phyloP scores from a whole-genome alignment of 352 stramenopile genomes.

The Halophytophthora polymorphica region DNA sequence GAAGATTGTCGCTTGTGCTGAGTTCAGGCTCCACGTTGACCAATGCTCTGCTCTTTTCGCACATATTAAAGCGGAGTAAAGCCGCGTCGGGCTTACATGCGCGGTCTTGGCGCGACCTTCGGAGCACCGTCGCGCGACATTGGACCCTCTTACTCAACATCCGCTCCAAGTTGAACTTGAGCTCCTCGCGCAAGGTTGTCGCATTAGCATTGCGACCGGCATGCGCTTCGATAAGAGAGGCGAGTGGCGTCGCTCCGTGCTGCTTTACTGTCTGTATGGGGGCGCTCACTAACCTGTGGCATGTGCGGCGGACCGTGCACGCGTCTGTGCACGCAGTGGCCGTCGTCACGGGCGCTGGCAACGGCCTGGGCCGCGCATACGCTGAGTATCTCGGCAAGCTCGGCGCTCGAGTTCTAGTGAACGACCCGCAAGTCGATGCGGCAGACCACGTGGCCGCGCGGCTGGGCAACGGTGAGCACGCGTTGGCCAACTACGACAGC shows the following conservation, averaged over 20 bases:
- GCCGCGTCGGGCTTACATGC: neutral
- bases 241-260: slow-evolving; percentile 5
- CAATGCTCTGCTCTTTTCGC: too few species aligned
- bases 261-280: neutral
- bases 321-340: slow-evolving; percentile 38
- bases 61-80: too few species aligned
- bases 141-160: neutral
- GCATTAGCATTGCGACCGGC: slow-evolving; percentile 2
- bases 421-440: slow-evolving; percentile 60
- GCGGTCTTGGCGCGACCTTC: slow-evolving; percentile 15
- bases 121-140: slow-evolving; percentile 8
- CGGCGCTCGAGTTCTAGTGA: slow-evolving; percentile 79
- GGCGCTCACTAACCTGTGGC: neutral
- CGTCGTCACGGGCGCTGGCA: slow-evolving; percentile 83
- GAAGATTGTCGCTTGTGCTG: too few species aligned
- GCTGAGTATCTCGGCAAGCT: slow-evolving; percentile 66
- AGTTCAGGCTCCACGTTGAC: too few species aligned
- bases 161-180: slow-evolving; percentile 10
- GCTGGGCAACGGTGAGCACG: slow-evolving; percentile 46
- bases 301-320: neutral
- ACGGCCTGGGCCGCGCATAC: slow-evolving; percentile 82
- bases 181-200: too few species aligned
- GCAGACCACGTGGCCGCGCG: slow-evolving; percentile 58
- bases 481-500: slow-evolving; percentile 73
- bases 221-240: slow-evolving; percentile 59